Conservation (phyloP, 495 filamentous ascomycete species). For the Chlorociboria aeruginascens region DNA sequence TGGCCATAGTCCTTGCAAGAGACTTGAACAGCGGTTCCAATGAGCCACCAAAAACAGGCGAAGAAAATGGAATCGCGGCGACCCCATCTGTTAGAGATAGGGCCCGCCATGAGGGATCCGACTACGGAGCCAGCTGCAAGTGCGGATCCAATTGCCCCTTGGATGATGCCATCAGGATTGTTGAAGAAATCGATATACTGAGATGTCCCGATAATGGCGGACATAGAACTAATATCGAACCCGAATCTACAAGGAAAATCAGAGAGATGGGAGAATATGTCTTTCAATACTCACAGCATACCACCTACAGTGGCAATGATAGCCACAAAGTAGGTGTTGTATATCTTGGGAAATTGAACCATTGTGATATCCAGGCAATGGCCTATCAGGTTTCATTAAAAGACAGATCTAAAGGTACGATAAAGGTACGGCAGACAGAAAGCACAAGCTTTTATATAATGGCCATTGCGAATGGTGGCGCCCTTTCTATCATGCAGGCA, state of each 20-base stretch:
- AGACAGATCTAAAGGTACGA: background rate
- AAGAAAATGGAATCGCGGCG: constrained; percentile 53
- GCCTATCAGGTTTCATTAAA: background rate
- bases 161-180: constrained; percentile 47
- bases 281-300: constrained; percentile 31
- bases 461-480: background rate
- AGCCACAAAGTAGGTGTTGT: constrained; percentile 53
- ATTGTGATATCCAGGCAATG: constrained; percentile 21
- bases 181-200: constrained; percentile 60
- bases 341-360: constrained; percentile 34
- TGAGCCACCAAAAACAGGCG: constrained; percentile 58
- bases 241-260: constrained; percentile 31
- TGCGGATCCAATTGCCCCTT: constrained; percentile 54
- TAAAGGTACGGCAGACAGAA: background rate
- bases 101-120: constrained; percentile 44
- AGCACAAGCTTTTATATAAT: background rate
- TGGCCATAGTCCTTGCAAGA: constrained; percentile 45
- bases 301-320: constrained; percentile 49
- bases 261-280: background rate
- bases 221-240: constrained; percentile 61
- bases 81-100: constrained; percentile 52
- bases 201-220: constrained; percentile 55
- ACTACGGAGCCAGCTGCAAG: constrained; percentile 57
- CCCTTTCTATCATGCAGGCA: background rate
- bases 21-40: constrained; percentile 57